Evolutionary conservation across 106 monocot species (phyloP).

Genomic region (Posidonia australis): DNA sequence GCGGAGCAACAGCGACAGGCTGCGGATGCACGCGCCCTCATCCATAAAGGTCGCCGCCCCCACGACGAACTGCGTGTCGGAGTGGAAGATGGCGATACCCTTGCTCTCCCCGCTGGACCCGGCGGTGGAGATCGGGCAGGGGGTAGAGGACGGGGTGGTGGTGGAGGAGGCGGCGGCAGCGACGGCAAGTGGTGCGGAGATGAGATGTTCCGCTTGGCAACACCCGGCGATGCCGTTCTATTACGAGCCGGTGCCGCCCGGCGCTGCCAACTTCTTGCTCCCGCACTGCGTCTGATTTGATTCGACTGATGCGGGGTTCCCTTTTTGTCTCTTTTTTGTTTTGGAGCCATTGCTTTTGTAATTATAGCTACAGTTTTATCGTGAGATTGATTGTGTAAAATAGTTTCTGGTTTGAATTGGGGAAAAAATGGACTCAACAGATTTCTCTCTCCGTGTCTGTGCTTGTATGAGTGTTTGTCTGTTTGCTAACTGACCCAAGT

Average conservation of each 20-base stretch:
- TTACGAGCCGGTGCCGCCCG: conserved; percentile 23
- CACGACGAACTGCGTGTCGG: conserved; percentile 2
- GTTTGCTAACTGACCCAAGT: too few relatives aligned
- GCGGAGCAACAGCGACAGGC: conserved; percentile 9
- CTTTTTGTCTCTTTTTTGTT: too few relatives aligned
- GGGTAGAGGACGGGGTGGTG: background rate
- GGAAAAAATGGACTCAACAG: too few relatives aligned
- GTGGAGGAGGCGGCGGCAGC: background rate
- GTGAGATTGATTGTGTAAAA: too few relatives aligned
- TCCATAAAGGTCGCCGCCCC: conserved; percentile 26
- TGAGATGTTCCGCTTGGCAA: conserved; percentile 14
- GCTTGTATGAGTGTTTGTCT: too few relatives aligned
- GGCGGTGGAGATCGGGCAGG: conserved; percentile 3
- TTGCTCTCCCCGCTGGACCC: conserved; percentile 37
- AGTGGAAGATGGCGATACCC: conserved; percentile 40
- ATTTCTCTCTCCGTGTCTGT: too few relatives aligned
- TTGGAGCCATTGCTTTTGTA: too few relatives aligned
- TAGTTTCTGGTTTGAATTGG: too few relatives aligned
- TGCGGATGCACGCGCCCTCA: conserved; percentile 24
- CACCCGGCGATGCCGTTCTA: conserved; percentile 37
- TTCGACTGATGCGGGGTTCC: too few relatives aligned
- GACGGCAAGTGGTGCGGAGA: background rate
- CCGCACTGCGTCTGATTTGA: background rate
- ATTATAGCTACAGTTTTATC: too few relatives aligned
- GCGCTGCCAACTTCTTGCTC: conserved; percentile 10